A percentile compares a stretch with the other conserved stretches of the same genome.
Evolutionary conservation across 805 yeast genomes (phyloP).

Genomic region (Kazachstania kunashirensis): DNA sequence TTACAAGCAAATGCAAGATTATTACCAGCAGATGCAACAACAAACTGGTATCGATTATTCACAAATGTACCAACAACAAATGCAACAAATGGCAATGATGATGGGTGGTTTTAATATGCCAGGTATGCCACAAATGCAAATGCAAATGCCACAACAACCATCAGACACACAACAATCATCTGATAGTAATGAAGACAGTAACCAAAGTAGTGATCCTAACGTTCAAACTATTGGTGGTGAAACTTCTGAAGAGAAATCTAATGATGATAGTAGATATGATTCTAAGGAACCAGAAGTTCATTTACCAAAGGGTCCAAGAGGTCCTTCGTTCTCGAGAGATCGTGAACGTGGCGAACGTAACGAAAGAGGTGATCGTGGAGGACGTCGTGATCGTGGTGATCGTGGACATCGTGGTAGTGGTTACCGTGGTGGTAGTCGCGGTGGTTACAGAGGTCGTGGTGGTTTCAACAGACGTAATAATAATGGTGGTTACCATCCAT

Average conservation of each 20-base stretch:
- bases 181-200: slow-evolving; percentile 11
- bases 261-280: slow-evolving; percentile 1
- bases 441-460: slow-evolving; percentile 20
- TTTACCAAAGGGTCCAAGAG: slow-evolving; percentile 46
- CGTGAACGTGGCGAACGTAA: slow-evolving; percentile 35
- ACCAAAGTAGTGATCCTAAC: slow-evolving; percentile 12
- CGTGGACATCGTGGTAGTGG: slow-evolving; percentile 28
- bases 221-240: slow-evolving; percentile 27
- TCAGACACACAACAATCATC: slow-evolving; percentile 7
- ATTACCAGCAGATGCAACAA: slow-evolving; percentile 31
- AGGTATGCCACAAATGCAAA: slow-evolving; percentile 5
- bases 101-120: slow-evolving; percentile 17
- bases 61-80: slow-evolving; percentile 31
- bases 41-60: slow-evolving; percentile 30
- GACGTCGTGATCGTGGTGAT: slow-evolving; percentile 36
- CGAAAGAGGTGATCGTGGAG: slow-evolving; percentile 38
- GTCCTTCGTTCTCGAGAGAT: slow-evolving; percentile 33
- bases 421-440: slow-evolving; percentile 31
- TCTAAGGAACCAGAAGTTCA: slow-evolving; percentile 27
- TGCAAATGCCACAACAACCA: slow-evolving; percentile 2
- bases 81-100: slow-evolving; percentile 27
- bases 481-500: slow-evolving; percentile 28
- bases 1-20: slow-evolving; percentile 53
- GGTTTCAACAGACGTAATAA: slow-evolving; percentile 13
- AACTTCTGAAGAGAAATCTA: slow-evolving; percentile 2